Base-by-base conservation (phyloP, 768 basidiomycete genomes). In the Suillus ampliporus region DNA sequence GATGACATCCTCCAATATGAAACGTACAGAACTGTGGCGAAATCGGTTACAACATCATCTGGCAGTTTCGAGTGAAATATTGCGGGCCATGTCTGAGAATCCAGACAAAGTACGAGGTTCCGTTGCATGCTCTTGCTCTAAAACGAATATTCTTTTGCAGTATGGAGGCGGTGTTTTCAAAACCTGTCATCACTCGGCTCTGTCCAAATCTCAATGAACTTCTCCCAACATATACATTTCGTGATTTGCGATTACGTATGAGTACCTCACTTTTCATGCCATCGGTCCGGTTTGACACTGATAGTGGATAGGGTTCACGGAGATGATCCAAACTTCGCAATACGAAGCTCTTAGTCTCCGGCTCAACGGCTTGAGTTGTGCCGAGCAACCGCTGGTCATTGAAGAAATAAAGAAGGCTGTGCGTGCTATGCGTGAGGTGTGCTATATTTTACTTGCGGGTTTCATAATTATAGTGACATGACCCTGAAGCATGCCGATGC, bases 51-150 rank as follows among this genome's bases (percentile, higher is more conserved):
- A 68, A 75, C 47, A 73, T 63, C 17, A 62, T 75, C 31, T 76
- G 75, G 75, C 71, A 75, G 48, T 63, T 76, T 63, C 73, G 75
- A 28, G 65, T 74, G 61, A 74, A 76, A 28, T 75, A 56, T 41
- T 56, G 54, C 11, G 54, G 54, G 17, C 40, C 72, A 19, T 77
- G 75, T 60, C 67, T 63, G 4, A 28, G 60, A 26, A 75, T 75
- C 53, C 68, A 70, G 15, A 50, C 61, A 35, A 74, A 69, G 59
- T 62, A 67, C 60, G 67, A 65, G 17, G 17, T 56, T 40, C 26
- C 6, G 26, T 19, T 28, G 74, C 72, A 62, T 63, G 68, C n/a
- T 19, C 19, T 53, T 28, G 23, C 50, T n/a, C 43, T 17, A n/a
- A 58, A n/a, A 40, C 13, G 26, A 56, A 38, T 0, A 13, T 26